phyloP scores from a whole-genome alignment of 441 rosid species.

The Brassica balearica region DNA sequence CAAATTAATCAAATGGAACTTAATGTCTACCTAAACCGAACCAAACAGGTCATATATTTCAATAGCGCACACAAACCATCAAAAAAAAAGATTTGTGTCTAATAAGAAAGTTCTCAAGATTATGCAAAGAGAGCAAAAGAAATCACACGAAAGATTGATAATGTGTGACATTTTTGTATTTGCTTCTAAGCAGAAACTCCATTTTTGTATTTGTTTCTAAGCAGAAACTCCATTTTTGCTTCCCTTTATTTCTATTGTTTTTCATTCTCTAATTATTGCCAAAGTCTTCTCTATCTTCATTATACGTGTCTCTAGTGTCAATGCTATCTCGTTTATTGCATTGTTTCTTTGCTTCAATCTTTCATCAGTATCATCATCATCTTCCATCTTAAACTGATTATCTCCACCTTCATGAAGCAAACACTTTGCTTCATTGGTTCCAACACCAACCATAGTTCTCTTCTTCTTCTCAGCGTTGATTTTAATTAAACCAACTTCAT shows the following conservation, averaged over 20 bases:
- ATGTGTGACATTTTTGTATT: background rate
- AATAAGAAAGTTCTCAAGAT: background rate
- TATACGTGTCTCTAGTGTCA: constrained; percentile 11
- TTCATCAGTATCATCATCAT: background rate
- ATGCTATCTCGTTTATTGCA: background rate
- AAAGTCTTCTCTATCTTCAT: background rate
- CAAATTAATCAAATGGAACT: no score
- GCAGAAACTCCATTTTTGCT: background rate
- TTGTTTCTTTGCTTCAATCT: background rate
- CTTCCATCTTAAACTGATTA: background rate
- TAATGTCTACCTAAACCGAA: no score
- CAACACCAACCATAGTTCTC: background rate
- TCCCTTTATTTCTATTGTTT: background rate
- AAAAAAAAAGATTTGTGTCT: background rate
- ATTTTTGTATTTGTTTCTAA: background rate
- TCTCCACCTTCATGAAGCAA: background rate
- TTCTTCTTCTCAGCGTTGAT: background rate
- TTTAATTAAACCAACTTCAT: background rate
- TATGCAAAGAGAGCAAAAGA: background rate
- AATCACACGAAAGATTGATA: background rate
- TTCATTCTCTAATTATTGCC: background rate
- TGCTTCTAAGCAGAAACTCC: background rate
- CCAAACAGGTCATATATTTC: no score
- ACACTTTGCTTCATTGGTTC: background rate
- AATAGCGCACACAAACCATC: background rate